Evolutionary conservation across 2,329 filamentous ascomycete genomes (phyloP).

Genomic region (Colletotrichum sp.): DNA sequence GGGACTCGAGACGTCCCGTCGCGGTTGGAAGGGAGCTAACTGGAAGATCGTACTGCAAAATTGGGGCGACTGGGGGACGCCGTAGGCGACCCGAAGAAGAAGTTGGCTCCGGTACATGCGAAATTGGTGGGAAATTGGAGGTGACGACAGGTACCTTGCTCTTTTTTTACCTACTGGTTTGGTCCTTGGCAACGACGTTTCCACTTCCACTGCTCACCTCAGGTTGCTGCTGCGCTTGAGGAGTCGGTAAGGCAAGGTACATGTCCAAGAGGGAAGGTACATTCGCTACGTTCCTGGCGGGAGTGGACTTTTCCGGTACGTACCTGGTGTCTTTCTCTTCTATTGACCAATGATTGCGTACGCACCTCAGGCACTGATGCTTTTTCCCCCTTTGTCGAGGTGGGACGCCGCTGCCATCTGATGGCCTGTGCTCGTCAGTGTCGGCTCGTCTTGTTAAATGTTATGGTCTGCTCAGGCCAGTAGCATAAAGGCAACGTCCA

Average conservation of each 20-base stretch:
- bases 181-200: not conserved
- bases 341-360: not conserved
- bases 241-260: constrained; percentile 8
- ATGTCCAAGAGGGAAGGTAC: not conserved
- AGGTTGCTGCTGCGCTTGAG: not conserved
- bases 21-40: not conserved
- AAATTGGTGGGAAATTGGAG: constrained; percentile 24
- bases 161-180: not conserved
- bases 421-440: constrained; percentile 10
- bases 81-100: constrained; percentile 18
- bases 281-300: not conserved
- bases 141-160: constrained; percentile 13
- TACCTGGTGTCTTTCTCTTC: not conserved
- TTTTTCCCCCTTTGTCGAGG: not conserved
- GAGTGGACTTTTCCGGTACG: not conserved
- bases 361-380: not conserved
- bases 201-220: not conserved
- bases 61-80: not conserved
- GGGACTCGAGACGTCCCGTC: not conserved
- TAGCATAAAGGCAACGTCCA: not conserved
- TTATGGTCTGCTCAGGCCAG: not conserved
- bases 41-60: constrained; percentile 6
- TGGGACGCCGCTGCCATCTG: not conserved
- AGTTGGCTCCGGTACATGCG: constrained; percentile 23
- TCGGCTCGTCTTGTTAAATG: not conserved